Conservation (phyloP, 352 stramenopile species). For the Globisporangium spiculum region DNA sequence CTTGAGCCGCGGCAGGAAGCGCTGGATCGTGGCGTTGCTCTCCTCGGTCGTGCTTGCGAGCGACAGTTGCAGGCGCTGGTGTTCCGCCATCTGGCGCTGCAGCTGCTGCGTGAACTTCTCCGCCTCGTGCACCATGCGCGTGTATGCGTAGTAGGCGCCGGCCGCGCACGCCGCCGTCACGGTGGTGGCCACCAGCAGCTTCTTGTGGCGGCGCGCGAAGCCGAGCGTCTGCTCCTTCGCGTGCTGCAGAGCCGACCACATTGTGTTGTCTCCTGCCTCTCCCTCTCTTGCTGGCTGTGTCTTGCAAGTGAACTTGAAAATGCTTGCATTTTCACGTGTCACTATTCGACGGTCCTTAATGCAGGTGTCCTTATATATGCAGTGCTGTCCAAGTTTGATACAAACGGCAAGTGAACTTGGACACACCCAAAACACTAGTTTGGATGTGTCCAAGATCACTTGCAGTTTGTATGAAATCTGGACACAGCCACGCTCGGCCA, state of each 20-base stretch:
- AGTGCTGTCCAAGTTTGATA: too few relatives aligned
- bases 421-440: too few relatives aligned
- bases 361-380: neutral
- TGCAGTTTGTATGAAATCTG: too few relatives aligned
- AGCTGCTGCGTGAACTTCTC: constrained; percentile 70
- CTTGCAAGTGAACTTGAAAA: constrained; percentile 1
- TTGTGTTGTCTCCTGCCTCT: constrained; percentile 14
- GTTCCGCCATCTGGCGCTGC: constrained; percentile 68
- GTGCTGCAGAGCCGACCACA: constrained; percentile 74
- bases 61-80: constrained; percentile 71
- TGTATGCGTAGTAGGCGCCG: constrained; percentile 69
- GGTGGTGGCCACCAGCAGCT: constrained; percentile 45
- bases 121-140: constrained; percentile 56
- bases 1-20: constrained; percentile 69
- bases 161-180: constrained; percentile 49
- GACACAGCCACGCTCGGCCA: too few relatives aligned
- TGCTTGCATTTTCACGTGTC: neutral
- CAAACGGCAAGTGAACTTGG: too few relatives aligned
- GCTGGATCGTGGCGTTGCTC: constrained; percentile 68
- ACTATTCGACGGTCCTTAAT: neutral
- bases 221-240: constrained; percentile 44
- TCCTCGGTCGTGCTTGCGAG: constrained; percentile 72
- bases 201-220: constrained; percentile 71
- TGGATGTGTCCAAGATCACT: too few relatives aligned
- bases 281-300: constrained; percentile 3